Conservation (phyloP, 73 alveolate species). For the Tetrahymena malaccensis region DNA sequence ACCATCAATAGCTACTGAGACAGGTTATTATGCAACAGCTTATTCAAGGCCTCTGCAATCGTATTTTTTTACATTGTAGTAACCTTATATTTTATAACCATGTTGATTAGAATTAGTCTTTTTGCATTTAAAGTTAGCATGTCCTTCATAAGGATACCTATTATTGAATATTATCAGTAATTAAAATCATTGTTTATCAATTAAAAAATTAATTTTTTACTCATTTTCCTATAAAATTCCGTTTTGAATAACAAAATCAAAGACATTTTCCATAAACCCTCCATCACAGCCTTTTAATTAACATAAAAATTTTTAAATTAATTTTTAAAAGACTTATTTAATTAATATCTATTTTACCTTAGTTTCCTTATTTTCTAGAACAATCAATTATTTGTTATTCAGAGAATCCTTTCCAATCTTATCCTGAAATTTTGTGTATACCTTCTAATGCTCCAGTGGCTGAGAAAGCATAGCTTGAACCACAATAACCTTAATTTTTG, state of each 20-base stretch:
- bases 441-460: constrained; percentile 89
- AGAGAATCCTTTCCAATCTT: constrained; percentile 36
- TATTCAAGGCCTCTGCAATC: neutral
- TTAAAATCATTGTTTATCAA: neutral
- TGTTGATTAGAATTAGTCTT: neutral
- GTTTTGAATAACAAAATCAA: constrained; percentile 23
- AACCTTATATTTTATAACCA: neutral
- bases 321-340: neutral
- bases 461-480: constrained; percentile 79
- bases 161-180: neutral
- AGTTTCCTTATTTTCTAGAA: constrained; percentile 45
- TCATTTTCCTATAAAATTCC: neutral
- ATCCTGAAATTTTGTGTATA: constrained; percentile 16
- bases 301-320: neutral
- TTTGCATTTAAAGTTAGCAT: neutral
- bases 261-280: constrained; percentile 57
- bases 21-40: neutral
- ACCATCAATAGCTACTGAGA: neutral
- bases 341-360: neutral
- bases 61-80: neutral
- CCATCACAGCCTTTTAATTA: constrained; percentile 63
- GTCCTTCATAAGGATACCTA: neutral
- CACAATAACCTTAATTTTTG: constrained; percentile 77
- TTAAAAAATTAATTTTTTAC: neutral
- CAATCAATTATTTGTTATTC: constrained; percentile 79